phyloP scores from a whole-genome alignment of 2,329 filamentous ascomycete species.

The Mollisiaceae sp. region DNA sequence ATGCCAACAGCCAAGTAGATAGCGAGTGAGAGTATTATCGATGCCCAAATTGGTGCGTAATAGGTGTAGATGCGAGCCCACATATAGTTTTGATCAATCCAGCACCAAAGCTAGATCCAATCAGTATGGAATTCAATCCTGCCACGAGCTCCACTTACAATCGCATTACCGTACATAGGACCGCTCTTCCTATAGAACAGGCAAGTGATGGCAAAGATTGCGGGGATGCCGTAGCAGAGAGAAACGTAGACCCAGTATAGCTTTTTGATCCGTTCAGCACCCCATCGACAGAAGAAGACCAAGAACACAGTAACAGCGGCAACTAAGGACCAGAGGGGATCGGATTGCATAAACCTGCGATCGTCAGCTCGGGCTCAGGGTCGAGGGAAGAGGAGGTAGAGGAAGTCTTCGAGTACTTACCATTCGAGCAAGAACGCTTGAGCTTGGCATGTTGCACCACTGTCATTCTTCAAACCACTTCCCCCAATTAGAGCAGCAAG shows the following conservation, averaged over 20 bases:
- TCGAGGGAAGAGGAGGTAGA: neutral
- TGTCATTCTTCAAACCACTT: slow-evolving; percentile 44
- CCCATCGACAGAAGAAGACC: slow-evolving; percentile 62
- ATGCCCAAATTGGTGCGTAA: slow-evolving; percentile 73
- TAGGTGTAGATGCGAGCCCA: slow-evolving; percentile 75
- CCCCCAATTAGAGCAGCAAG: slow-evolving; percentile 61
- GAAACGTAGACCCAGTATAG: slow-evolving; percentile 61
- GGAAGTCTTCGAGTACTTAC: slow-evolving; percentile 51
- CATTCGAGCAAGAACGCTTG: slow-evolving; percentile 75
- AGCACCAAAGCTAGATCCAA: slow-evolving; percentile 76
- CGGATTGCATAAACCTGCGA: slow-evolving; percentile 57
- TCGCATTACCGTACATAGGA: slow-evolving; percentile 46
- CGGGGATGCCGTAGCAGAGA: slow-evolving; percentile 61
- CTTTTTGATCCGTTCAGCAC: slow-evolving; percentile 53
- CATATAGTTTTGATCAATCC: slow-evolving; percentile 71
- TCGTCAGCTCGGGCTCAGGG: slow-evolving; percentile 61
- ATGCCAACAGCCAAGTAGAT: slow-evolving; percentile 70
- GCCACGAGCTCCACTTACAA: slow-evolving; percentile 25
- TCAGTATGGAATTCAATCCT: slow-evolving; percentile 50
- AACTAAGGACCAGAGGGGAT: slow-evolving; percentile 60
- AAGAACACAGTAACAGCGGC: slow-evolving; percentile 68
- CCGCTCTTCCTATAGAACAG: slow-evolving; percentile 52
- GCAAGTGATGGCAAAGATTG: slow-evolving; percentile 58
- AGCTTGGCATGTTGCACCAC: slow-evolving; percentile 22
- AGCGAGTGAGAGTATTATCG: slow-evolving; percentile 63